Evolutionary conservation across 345 rosid species (phyloP).

Genomic region (Leavenworthia alabamica): DNA sequence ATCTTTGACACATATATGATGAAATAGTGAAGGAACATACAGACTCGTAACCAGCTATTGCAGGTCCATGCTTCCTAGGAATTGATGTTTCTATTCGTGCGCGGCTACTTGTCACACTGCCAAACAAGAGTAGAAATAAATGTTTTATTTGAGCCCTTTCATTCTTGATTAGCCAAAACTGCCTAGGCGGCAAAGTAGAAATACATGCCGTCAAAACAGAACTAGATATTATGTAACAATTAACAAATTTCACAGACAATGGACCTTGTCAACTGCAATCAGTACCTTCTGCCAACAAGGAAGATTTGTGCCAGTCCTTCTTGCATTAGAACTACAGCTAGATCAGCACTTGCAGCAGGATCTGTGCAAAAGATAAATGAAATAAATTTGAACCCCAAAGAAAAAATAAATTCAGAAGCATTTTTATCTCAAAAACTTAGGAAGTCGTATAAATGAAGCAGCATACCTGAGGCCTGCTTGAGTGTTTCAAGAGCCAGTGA

Average conservation of each 20-base stretch:
- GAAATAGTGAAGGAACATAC: constrained; percentile 24
- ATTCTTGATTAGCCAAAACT: constrained; percentile 1
- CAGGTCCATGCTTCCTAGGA: constrained; percentile 99
- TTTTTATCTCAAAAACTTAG: too few species aligned
- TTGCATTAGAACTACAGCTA: constrained; percentile 89
- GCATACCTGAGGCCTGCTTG: constrained; percentile 92
- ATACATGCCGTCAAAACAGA: neutral
- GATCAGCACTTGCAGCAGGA: constrained; percentile 92
- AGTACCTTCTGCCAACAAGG: constrained; percentile 91
- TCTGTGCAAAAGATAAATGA: constrained; percentile 40
- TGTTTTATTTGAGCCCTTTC: neutral
- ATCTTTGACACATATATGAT: neutral
- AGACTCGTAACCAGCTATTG: constrained; percentile 90
- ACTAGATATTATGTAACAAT: neutral
- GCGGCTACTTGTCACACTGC: constrained; percentile 78
- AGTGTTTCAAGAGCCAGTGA: constrained; percentile 76
- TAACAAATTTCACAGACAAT: neutral
- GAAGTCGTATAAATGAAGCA: too few species aligned
- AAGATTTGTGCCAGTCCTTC: constrained; percentile 83
- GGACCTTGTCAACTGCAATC: neutral
- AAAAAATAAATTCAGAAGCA: neutral
- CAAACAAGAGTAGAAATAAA: neutral
- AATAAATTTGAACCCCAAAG: neutral
- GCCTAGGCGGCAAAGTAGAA: neutral
- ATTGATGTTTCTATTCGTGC: constrained; percentile 82